Conservation (phyloP, 2,329 filamentous ascomycete genomes). For the Malbranchea zuffiana region DNA sequence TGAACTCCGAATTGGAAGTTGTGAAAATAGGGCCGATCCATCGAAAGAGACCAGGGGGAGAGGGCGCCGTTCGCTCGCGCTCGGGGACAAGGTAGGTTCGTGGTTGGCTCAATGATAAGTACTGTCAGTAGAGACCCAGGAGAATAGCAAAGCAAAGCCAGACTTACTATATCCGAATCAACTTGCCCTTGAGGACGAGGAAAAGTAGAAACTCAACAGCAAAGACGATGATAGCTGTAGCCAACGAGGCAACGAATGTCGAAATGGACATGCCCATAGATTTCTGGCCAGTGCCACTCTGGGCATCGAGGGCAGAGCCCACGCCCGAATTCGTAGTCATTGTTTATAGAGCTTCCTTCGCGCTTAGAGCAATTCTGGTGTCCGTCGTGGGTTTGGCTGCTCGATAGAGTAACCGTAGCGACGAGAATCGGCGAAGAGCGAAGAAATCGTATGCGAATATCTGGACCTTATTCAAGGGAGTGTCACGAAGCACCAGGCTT, state of each 20-base stretch:
- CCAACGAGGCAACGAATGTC: slow-evolving; percentile 56
- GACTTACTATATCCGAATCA: slow-evolving; percentile 71
- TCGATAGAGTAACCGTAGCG: too few relatives aligned
- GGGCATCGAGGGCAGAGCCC: slow-evolving; percentile 27
- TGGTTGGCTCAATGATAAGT: slow-evolving; percentile 49
- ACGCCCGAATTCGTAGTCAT: too few relatives aligned
- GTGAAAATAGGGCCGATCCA: slow-evolving; percentile 52
- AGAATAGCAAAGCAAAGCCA: slow-evolving; percentile 1
- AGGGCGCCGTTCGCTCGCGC: slow-evolving; percentile 67
- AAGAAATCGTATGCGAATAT: too few relatives aligned
- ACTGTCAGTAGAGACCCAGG: slow-evolving; percentile 6
- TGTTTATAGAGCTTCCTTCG: too few relatives aligned
- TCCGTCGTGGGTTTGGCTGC: too few relatives aligned
- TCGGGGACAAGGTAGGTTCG: slow-evolving; percentile 80
- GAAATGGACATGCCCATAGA: slow-evolving; percentile 28
- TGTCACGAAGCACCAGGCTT: too few relatives aligned
- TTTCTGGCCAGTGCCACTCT: slow-evolving; percentile 27
- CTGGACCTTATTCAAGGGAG: too few relatives aligned
- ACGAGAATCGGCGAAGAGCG: too few relatives aligned
- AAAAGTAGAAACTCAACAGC: slow-evolving; percentile 57
- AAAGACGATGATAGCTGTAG: slow-evolving; percentile 52
- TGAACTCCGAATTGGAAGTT: slow-evolving; percentile 68
- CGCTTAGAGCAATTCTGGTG: too few relatives aligned
- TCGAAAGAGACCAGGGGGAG: slow-evolving; percentile 47
- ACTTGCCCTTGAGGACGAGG: slow-evolving; percentile 61